Evolutionary conservation across 306 rosid species (phyloP).

Genomic region (apple (Malus domestica)): ASM211411v1 NC_041790.1:30010001-30010500

Average conservation of each 20-base stretch:
- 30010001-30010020: not conserved
- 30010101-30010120: not conserved
- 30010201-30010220: not conserved
- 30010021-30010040: not conserved
- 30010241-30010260: not conserved
- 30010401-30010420: not conserved
- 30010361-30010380: not conserved
- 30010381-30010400: not conserved
- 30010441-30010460: not conserved
- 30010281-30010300: not conserved
- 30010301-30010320: not conserved
- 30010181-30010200: not conserved
- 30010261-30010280: not conserved
- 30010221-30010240: not conserved
- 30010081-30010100: not conserved
- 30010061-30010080: not conserved
- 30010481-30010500: not conserved
- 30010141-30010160: too few species aligned
- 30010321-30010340: not conserved
- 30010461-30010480: not conserved
- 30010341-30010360: not conserved
- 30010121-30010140: not conserved
- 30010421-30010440: not conserved
- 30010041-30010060: not conserved
- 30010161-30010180: too few species aligned